Base-by-base conservation (phyloP, 2,329 filamentous ascomycete genomes). In the Neonectria punicea region DNA sequence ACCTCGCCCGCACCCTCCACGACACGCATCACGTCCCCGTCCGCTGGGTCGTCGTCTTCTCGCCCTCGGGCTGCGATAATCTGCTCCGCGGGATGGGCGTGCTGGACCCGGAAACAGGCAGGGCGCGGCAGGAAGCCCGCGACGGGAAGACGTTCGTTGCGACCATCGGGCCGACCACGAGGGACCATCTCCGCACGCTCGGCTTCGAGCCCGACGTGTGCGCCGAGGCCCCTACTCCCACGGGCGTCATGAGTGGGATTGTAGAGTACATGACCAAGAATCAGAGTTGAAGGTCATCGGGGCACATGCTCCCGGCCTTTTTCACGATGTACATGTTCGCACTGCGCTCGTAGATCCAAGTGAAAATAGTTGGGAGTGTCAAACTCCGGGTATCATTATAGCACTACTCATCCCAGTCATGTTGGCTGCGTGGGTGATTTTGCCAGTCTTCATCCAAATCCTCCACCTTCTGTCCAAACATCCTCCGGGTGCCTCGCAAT, bases 161-260 rank as follows among this genome's bases (percentile, higher is more conserved):
- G 14, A 97, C 94, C 0, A 99, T 99, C 78, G 96, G 96, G 1
- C 95, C 96, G 13, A 99, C 96, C 18, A 99, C 96, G 11, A 86
- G 90, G 67, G 89, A 94, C 70, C 90, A 93, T 79, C 80, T 99
- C 16, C 82, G 84, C 20, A 85, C 83, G 1, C 93, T 93, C 76
- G 87, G 81, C 1, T 91, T 90, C 68, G 85, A 89, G 71, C 89
- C 93, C 1, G 90, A 95, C 75, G 91, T 92, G n/a, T 97, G 92
- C 78, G 93, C 96, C 1, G 87, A 88, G 73, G 90, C 85, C 73
- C 96, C 96, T 1, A 97, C 88, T 76, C 93, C 94, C 0, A 89
- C 95, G 73, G 94, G 94, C 0, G 82, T 98, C 1, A 84, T 87
- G 69, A 82, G 88, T 49, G 93, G 86, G 0, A 95, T 98, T 67